Evolutionary conservation across 495 filamentous ascomycete genomes (phyloP), one percentile per base, ranked within the genome.

Genomic region (Penicillium pancosmium): DNA sequence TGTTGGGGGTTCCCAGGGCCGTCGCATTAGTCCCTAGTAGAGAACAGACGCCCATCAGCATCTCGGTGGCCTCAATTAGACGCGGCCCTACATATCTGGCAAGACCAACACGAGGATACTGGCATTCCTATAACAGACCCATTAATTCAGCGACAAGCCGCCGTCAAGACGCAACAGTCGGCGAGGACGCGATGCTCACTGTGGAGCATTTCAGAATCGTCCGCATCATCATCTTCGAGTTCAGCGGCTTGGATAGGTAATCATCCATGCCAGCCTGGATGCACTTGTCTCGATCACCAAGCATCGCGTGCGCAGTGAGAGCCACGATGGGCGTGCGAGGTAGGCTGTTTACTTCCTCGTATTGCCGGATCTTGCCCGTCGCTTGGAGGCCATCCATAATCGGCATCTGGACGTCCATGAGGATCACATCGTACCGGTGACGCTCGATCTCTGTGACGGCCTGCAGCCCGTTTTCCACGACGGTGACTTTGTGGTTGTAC

Each of bases 211-310:
- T 80, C 5, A 88, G 66, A 12, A 93, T 76, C 80, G 91, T 92
- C 55, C 81, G 84, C 70, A 92, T 88, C 51, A 93, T 77, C 2
- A 79, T 81, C 50, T 80, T 82, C 27, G 83, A 81, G 63, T 86
- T 86, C 60, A 93, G 85, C 0, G 91, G 91, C 63, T 93, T 94
- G 18, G 88, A 77, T 5, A 94, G 73, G 63, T 94, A 93, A 69
- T 93, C 90, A 60, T 93, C 88, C 90, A 93, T 93, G 7, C 91
- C 91, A 7, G 88, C 87, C 53, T 77, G 75, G 56, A 81, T 80
- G 62, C 89, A 93, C 65, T 91, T 93, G 65, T 93, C 91, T 18
- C 77, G 79, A 63, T 93, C 91, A 7, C 91, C 91, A 59, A 91
- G 85, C 58, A 93, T 92, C 0, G 91, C 90, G 27, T 83, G 86